Conservation (phyloP, 2,329 filamentous ascomycete genomes). For the Drechslerella stenobrocha region DNA sequence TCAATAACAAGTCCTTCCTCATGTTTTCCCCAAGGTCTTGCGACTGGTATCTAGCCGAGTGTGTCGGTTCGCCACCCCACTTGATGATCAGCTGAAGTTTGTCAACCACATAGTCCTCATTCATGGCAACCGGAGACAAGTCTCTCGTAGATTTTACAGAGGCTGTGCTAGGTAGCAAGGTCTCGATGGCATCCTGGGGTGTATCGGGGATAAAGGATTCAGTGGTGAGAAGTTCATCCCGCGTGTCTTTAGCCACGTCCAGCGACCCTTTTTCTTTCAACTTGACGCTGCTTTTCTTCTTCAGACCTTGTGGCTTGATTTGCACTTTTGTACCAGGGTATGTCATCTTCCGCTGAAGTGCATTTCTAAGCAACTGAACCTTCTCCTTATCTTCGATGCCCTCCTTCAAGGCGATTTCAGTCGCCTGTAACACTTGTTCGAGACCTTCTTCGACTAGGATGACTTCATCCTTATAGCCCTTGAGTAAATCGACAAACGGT, state of each 20-base stretch:
- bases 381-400: slow-evolving; percentile 84
- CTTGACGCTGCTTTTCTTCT: slow-evolving; percentile 70
- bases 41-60: slow-evolving; percentile 93
- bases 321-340: slow-evolving; percentile 98
- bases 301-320: slow-evolving; percentile 98
- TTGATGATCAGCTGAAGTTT: slow-evolving; percentile 98
- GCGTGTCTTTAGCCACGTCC: slow-evolving; percentile 53
- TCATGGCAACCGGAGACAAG: slow-evolving; percentile 68
- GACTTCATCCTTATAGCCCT: slow-evolving; percentile 94
- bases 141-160: slow-evolving; percentile 54
- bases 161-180: slow-evolving; percentile 61
- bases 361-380: slow-evolving; percentile 80
- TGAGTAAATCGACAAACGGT: slow-evolving; percentile 90
- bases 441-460: slow-evolving; percentile 88
- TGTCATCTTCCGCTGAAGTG: slow-evolving; percentile 85
- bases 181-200: slow-evolving; percentile 49
- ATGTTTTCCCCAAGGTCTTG: slow-evolving; percentile 94
- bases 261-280: slow-evolving; percentile 53
- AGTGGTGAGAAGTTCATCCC: slow-evolving; percentile 13
- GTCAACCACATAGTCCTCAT: slow-evolving; percentile 89
- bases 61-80: slow-evolving; percentile 97
- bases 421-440: slow-evolving; percentile 83
- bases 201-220: slow-evolving; percentile 43
- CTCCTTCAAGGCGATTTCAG: slow-evolving; percentile 75
- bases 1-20: slow-evolving; percentile 87